Base-by-base conservation (phyloP, 2,329 filamentous ascomycete genomes). In the Ophiosphaerella narmari region DNA sequence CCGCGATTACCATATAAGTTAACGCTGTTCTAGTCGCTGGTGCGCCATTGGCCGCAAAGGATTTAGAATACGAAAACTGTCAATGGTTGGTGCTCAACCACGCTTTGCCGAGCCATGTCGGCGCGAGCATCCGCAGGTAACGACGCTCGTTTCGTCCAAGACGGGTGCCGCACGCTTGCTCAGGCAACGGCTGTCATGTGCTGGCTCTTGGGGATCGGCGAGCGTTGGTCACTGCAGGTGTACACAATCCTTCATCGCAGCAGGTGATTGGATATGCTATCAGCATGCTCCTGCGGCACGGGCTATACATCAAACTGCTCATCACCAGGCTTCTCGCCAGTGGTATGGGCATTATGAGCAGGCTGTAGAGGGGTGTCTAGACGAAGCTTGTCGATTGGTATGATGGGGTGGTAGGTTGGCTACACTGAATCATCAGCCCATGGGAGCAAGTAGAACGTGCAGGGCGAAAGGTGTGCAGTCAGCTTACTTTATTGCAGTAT, bases 41-140 rank as follows among this genome's bases (percentile, higher is more conserved):
- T 24, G 21, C 21, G 26, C 38, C 31, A 50, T 52, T 54, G 38
- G 46, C 18, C 26, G 9, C 24, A n/a, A 39, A 31, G n/a, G 31
- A n/a, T 47, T 37, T 16, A 21, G 36, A 39, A 9, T 26, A 14
- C 18, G 21, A 18, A 31, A 29, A 36, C 21, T 13, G 23, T 40
- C 21, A n/a, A 40, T 23, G 16, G 26, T 9, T 31, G 12, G 38
- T 16, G 23, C 21, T 31, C 26, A 13, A 26, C 21, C 38, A 40
- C 23, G 38, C 38, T 32, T 23, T 18, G 43, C 43, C 43, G 39
- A 40, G 43, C 12, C n/a, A 13, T 46, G 14, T 39, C 36, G 36
- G 43, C 43, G 43, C 43, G 43, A 46, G 7, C 29, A 39, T 46
- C 43, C 36, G 43, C 43, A 36, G 3, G 26, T 35, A 35, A 16